Conservation (phyloP, 495 filamentous ascomycete species). For the Thermochaetoides thermophila region DNA sequence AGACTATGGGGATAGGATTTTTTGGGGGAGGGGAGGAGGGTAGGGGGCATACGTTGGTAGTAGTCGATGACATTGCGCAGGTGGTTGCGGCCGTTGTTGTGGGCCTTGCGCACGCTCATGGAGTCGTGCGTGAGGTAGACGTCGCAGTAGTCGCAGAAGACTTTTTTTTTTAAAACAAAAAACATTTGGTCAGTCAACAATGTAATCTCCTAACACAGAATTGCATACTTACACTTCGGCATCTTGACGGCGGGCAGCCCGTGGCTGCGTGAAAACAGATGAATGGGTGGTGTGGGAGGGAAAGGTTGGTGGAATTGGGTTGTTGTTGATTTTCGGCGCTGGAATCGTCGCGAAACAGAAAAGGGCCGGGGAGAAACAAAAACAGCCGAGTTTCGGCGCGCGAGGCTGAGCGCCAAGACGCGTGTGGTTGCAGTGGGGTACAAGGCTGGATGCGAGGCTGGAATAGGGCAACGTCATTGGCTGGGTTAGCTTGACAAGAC, state of each 20-base stretch:
- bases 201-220: too few relatives aligned
- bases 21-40: not conserved
- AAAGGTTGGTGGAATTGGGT: not conserved
- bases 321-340: too few relatives aligned
- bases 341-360: too few relatives aligned
- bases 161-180: too few relatives aligned
- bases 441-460: slow-evolving; percentile 3
- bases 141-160: slow-evolving; percentile 95
- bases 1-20: not conserved
- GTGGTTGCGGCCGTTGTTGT: slow-evolving; percentile 93
- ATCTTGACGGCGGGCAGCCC: slow-evolving; percentile 19
- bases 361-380: slow-evolving; percentile 4
- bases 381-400: slow-evolving; percentile 2
- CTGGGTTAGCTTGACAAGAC: slow-evolving; percentile 7
- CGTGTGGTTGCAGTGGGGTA: slow-evolving; percentile 3
- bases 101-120: slow-evolving; percentile 97
- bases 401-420: slow-evolving; percentile 16
- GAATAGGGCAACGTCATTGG: not conserved
- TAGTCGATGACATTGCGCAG: slow-evolving; percentile 95
- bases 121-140: slow-evolving; percentile 99
- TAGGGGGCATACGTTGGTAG: slow-evolving; percentile 66
- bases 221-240: slow-evolving; percentile 26
- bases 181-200: slow-evolving; percentile 6
- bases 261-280: slow-evolving; percentile 1
- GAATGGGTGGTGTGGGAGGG: not conserved